These are phyloP conservation scores for Quercus lobata DNA, from an alignment of 331 rosid species.

Conservation along the genomic window DNA sequence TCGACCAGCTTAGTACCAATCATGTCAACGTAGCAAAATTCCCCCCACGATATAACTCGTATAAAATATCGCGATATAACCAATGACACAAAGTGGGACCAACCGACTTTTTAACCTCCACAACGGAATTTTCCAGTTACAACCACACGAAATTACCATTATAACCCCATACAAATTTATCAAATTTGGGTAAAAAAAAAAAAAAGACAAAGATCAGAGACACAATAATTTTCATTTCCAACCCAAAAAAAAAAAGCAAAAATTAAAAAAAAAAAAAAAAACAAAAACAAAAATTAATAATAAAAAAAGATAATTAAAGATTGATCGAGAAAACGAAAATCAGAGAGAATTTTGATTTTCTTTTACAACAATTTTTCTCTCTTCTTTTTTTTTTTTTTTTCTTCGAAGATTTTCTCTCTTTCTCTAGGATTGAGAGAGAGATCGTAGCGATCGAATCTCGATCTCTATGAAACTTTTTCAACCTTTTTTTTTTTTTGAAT, in stretches of 20 bases:
- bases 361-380: conserved; percentile 25
- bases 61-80: no score
- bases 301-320: conserved; percentile 19
- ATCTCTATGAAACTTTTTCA: neutral
- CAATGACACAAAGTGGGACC: no score
- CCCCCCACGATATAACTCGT: no score
- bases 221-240: conserved; percentile 47
- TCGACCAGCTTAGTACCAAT: no score
- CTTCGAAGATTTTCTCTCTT: neutral
- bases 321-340: conserved; percentile 35
- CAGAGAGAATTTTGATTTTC: conserved; percentile 35
- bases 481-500: neutral
- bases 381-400: conserved; percentile 11
- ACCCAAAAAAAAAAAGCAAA: conserved; percentile 1
- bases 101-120: no score
- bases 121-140: no score
- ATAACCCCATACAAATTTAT: neutral
- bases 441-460: conserved; percentile 21
- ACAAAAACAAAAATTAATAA: neutral
- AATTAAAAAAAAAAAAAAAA: neutral
- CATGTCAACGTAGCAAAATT: no score
- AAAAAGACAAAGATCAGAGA: neutral
- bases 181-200: neutral
- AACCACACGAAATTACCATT: neutral
- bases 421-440: conserved; percentile 29